A percentile compares a stretch with the other conserved stretches of the same genome.
These are phyloP conservation scores for Stellera chamaejasme DNA, from an alignment of 345 rosid genomes.

Conservation along the genomic window DNA sequence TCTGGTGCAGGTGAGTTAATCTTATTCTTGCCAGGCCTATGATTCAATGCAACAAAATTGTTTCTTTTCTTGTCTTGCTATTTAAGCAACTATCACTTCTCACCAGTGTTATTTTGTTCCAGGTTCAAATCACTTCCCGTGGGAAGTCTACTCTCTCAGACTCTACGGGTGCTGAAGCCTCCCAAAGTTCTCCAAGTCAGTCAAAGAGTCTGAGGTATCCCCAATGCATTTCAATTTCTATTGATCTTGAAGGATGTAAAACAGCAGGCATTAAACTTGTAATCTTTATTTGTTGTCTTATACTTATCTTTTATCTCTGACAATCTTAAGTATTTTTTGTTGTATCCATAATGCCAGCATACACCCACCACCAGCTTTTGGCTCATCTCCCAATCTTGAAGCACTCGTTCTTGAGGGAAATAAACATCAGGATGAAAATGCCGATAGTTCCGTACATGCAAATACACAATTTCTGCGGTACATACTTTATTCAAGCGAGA, in stretches of 20 bases:
- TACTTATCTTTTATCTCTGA: not conserved
- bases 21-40: not conserved
- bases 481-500: constrained; percentile 11
- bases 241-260: not conserved
- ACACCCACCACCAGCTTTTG: constrained; percentile 98
- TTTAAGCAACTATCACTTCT: not conserved
- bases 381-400: constrained; percentile 94
- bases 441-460: constrained; percentile 70
- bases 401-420: constrained; percentile 70
- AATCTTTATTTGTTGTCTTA: not conserved
- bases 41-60: not conserved
- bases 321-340: constrained; percentile 7
- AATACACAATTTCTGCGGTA: constrained; percentile 64
- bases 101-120: constrained; percentile 16
- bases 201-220: constrained; percentile 45
- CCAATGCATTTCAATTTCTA: not conserved
- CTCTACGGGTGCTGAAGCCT: constrained; percentile 18
- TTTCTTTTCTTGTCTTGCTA: not conserved
- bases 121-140: constrained; percentile 61
- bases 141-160: constrained; percentile 30
- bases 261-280: not conserved
- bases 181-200: constrained; percentile 23
- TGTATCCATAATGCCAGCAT: constrained; percentile 46
- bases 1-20: constrained; percentile 60
- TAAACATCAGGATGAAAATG: constrained; percentile 40